Conservation (phyloP, 345 rosid genomes). For the Bruguiera sexangula region DNA sequence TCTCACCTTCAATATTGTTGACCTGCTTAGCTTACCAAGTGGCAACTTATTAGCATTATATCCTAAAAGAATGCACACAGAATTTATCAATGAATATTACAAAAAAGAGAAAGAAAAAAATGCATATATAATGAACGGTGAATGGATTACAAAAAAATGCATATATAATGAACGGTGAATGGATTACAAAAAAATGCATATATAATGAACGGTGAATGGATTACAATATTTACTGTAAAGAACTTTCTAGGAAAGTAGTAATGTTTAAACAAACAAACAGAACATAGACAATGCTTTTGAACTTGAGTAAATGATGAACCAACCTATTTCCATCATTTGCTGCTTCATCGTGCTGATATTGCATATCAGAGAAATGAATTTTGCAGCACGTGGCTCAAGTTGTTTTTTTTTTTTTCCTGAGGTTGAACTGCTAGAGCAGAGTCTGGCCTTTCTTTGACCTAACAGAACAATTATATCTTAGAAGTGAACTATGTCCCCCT, state of each 20-base stretch:
- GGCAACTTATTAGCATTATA: slow-evolving; percentile 90
- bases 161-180: background rate
- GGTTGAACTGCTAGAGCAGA: slow-evolving; percentile 45
- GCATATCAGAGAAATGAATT: slow-evolving; percentile 80
- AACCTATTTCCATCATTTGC: slow-evolving; percentile 95
- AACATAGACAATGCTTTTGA: slow-evolving; percentile 1
- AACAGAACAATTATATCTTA: slow-evolving; percentile 22
- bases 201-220: background rate
- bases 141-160: background rate
- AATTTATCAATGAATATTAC: slow-evolving; percentile 6
- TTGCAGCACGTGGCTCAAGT: slow-evolving; percentile 64
- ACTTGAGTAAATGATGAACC: slow-evolving; percentile 20
- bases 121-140: background rate
- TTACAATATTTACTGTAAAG: too few relatives aligned
- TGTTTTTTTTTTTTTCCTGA: slow-evolving; percentile 52
- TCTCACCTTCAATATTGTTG: slow-evolving; percentile 59
- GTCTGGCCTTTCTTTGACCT: slow-evolving; percentile 42
- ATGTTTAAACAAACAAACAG: background rate
- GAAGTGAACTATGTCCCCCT: slow-evolving; percentile 2
- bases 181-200: background rate
- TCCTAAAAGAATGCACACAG: slow-evolving; percentile 38
- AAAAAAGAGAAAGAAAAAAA: slow-evolving; percentile 2
- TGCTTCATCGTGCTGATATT: slow-evolving; percentile 86
- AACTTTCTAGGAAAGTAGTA: slow-evolving; percentile 6
- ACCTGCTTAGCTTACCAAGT: slow-evolving; percentile 85